Base-by-base conservation (phyloP, 805 yeast species). In the Wickerhamomyces subpelliculosus region DNA sequence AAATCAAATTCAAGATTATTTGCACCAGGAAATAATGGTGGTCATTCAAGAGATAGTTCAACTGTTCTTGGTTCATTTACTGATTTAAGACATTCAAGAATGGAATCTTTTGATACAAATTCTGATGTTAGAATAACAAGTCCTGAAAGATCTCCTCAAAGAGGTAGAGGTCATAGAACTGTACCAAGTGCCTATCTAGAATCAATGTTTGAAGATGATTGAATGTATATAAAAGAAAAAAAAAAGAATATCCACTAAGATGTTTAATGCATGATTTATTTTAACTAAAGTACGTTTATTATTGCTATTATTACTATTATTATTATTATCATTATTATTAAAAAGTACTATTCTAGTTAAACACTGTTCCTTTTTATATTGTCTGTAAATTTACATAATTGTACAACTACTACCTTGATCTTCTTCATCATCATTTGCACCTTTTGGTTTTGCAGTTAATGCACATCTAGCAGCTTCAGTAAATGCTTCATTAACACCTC, bases 391-490 rank as follows among this genome's bases (percentile, higher is more conserved):
- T 62, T 52, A 68, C 73, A 68, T 66, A 47, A 68, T 58, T 24
- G 55, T 53, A 58, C 73, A 69, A 34, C 60, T 44, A 32, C 58
- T 54, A 12, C 57, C 53, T 19, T 46, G 42, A 8, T 57, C 59
- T n/a, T 55, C 60, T 9, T 56, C 54, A 38, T 68, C 72, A 39
- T 70, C 73, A 44, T 66, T 65, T 36, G 76, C 78, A 38, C 89
- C 90, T 64, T 80, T 85, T 36, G 95, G 84, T 55, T 78, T 85
- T 12, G 95, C 95, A 45, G 84, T 81, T 49, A 90, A 70, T 3
- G 97, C 97, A 55, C 95, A 89, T 60, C 98, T 80, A 8, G 97
- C 96, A 32, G 97, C 98, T 64, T 93, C 98, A 0, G 97, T 88
- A 59, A 93, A 93, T 9, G 97, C 97, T 65, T 93, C 98, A 56